Evolutionary conservation across 306 rosid genomes (phyloP).

Genomic region (Myrica gale): DNA sequence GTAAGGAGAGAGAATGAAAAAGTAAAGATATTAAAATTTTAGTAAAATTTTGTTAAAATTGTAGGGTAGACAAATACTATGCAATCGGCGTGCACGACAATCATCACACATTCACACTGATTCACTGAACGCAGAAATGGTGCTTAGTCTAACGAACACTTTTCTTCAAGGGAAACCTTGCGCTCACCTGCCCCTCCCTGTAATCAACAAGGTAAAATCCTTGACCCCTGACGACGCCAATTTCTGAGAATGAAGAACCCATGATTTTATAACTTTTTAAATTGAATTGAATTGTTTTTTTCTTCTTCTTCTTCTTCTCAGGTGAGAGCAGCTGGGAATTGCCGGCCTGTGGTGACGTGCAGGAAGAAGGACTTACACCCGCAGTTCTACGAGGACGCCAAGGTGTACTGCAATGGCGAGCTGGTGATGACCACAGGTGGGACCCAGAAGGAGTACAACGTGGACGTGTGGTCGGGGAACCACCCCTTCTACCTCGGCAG

Average conservation of each 20-base stretch:
- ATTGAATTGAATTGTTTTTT: not conserved
- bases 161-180: slow-evolving; percentile 49
- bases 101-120: slow-evolving; percentile 1
- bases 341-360: slow-evolving; percentile 47
- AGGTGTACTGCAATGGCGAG: slow-evolving; percentile 81
- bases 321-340: slow-evolving; percentile 28
- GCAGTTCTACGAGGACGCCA: slow-evolving; percentile 62
- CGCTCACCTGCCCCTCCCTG: slow-evolving; percentile 24
- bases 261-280: not conserved
- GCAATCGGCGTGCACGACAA: not conserved
- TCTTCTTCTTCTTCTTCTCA: slow-evolving; percentile 12
- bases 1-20: too few species aligned
- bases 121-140: slow-evolving; percentile 47
- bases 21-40: too few species aligned
- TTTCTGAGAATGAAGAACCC: too few species aligned
- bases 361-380: slow-evolving; percentile 94
- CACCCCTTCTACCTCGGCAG: slow-evolving; percentile 89
- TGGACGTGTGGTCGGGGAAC: slow-evolving; percentile 97
- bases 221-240: not conserved
- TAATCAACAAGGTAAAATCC: slow-evolving; percentile 37
- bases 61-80: too few species aligned
- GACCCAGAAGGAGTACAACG: slow-evolving; percentile 83
- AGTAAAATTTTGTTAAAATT: too few species aligned
- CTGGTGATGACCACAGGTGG: slow-evolving; percentile 91
- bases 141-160: slow-evolving; percentile 49